Evolutionary conservation across 495 filamentous ascomycete genomes (phyloP), one percentile per base, ranked within the genome.

Genomic region (Thermochaetoides thermophila): DNA sequence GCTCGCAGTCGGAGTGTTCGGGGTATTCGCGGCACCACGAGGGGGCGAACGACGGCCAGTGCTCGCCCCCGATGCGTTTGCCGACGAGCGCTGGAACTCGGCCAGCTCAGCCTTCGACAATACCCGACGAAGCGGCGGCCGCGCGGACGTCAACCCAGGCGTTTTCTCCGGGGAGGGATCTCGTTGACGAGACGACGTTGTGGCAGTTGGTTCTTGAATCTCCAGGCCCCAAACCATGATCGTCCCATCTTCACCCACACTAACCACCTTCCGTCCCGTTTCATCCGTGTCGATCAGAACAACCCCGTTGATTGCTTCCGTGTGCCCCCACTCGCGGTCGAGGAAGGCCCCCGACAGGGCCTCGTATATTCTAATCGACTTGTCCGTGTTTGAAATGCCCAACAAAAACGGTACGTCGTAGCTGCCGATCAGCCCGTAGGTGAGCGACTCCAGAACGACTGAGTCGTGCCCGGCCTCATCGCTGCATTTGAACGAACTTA

Each of bases 241-340:
- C 3, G 82, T 79, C 13, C 81, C 81, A 52, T 92, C 84, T 12
- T 80, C 72, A 12, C 83, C 84, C 18, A 80, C 77, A 39, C 76
- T 84, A 24, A 89, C 65, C 27, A 87, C 50, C 29, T 58, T 73
- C 17, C 67, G 59, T 22, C 56, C 60, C 4, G 55, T 48, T 7
- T 71, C 57, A 1, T 66, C 55, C 3, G 59, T 59, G 40, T 83
- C 78, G 3, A 92, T 44, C 9, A 95, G 51, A n/a, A 73, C 63
- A 23, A 86, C 68, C 48, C 79, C 85, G 26, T 82, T 89, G 26
- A 96, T 76, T 26, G 84, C 79, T 48, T 92, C 85, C 0, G 83
- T 91, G 48, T 97, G 89, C 10, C 89, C 91, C 67, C 84, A 93
- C 53, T 93, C 89, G 23, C 81, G 75, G 17, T 81, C 77, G 32